Conservation (phyloP, 768 basidiomycete genomes). For the Serendipita vermifera region DNA sequence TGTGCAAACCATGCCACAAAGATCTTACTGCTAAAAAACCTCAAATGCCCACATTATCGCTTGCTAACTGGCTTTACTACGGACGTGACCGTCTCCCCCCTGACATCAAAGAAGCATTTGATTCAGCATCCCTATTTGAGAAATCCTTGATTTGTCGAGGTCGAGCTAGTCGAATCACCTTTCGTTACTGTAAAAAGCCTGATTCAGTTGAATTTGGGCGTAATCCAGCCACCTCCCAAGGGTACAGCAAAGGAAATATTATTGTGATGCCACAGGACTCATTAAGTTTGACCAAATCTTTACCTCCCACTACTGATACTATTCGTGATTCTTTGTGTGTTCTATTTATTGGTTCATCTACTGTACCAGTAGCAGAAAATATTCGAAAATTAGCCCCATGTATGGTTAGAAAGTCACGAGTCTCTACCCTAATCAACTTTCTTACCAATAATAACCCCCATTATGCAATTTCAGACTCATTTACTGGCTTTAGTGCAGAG, state of each 20-base stretch:
- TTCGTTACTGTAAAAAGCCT: neutral
- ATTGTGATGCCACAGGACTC: conserved; percentile 8
- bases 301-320: conserved; percentile 1
- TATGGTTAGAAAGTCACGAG: neutral
- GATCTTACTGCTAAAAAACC: too few relatives aligned
- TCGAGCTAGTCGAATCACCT: neutral
- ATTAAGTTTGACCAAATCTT: neutral
- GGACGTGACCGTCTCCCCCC: too few relatives aligned
- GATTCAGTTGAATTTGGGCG: neutral
- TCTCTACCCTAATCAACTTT: neutral
- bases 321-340: neutral
- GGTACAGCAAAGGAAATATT: conserved; percentile 8
- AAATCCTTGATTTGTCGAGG: neutral
- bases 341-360: too few relatives aligned
- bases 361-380: too few relatives aligned
- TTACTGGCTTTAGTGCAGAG: neutral
- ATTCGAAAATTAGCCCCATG: neutral
- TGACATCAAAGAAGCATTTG: too few relatives aligned
- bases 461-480: neutral
- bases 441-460: neutral
- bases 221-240: neutral
- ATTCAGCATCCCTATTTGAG: too few relatives aligned
- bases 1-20: too few relatives aligned
- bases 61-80: too few relatives aligned
- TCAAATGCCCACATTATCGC: too few relatives aligned